Evolutionary conservation across 2,329 filamentous ascomycete genomes (phyloP).

Genomic region (Hyphodiscus sp.): DNA sequence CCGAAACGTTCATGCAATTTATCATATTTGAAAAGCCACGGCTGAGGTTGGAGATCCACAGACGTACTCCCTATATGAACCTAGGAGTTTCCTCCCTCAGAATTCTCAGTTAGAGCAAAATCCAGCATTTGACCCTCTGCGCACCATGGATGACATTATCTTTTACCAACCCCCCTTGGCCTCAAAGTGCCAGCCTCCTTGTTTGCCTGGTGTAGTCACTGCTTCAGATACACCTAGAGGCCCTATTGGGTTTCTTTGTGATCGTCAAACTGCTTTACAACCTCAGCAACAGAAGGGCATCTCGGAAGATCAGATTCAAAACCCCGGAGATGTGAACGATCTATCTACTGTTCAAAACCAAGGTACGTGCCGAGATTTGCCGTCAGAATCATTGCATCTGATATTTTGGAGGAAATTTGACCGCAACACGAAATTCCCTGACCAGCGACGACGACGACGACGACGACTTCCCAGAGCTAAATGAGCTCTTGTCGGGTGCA

Average conservation of each 20-base stretch:
- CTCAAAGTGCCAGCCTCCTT: slow-evolving; percentile 5
- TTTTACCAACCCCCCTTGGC: slow-evolving; percentile 7
- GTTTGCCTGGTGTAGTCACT: neutral
- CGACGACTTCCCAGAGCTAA: slow-evolving; percentile 8
- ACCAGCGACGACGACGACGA: slow-evolving; percentile 10
- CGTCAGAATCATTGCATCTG: slow-evolving; percentile 7
- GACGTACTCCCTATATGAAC: no score
- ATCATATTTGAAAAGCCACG: no score
- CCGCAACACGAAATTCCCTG: slow-evolving; percentile 8
- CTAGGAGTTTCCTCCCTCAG: no score
- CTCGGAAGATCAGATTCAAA: no score
- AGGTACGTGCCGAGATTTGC: slow-evolving; percentile 12
- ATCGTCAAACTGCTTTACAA: no score
- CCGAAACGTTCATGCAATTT: no score
- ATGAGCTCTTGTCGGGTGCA: slow-evolving; percentile 9
- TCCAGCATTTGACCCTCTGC: slow-evolving; percentile 4
- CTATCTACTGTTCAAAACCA: neutral
- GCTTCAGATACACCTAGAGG: no score
- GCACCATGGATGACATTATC: slow-evolving; percentile 3
- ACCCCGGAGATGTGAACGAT: no score
- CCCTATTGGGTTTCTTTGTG: no score
- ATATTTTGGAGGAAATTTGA: slow-evolving; percentile 10
- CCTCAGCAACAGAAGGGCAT: no score
- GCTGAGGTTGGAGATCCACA: no score
- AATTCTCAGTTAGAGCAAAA: neutral